These are phyloP conservation scores for Boletus sensibilis DNA, from an alignment of 768 basidiomycete genomes.

Conservation along the genomic window DNA sequence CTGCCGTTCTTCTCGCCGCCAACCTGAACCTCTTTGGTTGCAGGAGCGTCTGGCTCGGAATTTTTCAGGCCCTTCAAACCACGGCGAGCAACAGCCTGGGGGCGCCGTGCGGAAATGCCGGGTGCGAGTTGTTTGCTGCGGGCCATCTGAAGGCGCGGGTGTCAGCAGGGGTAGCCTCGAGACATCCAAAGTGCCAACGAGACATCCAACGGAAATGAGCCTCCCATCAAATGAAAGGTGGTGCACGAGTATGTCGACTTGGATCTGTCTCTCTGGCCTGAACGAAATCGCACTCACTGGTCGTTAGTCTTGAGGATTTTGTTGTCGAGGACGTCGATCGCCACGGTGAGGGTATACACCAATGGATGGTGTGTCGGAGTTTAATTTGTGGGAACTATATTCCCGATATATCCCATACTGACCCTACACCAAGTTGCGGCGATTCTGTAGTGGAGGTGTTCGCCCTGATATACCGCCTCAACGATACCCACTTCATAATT, in stretches of 20 bases:
- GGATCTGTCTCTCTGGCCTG: slow-evolving; percentile 4
- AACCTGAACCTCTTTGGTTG: slow-evolving; percentile 75
- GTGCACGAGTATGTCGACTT: neutral
- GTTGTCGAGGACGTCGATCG: slow-evolving; percentile 32
- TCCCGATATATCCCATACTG: slow-evolving; percentile 14
- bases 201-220: slow-evolving; percentile 35
- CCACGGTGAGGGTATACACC: slow-evolving; percentile 14
- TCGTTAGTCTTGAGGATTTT: slow-evolving; percentile 45
- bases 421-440: neutral
- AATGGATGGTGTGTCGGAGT: slow-evolving; percentile 24
- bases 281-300: slow-evolving; percentile 37
- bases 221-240: slow-evolving; percentile 1
- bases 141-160: slow-evolving; percentile 60
- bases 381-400: slow-evolving; percentile 23
- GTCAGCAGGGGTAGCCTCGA: slow-evolving; percentile 20
- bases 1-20: slow-evolving; percentile 90
- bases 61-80: slow-evolving; percentile 85
- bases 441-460: too few species aligned
- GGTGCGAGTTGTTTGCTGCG: slow-evolving; percentile 83
- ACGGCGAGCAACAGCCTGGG: slow-evolving; percentile 77
- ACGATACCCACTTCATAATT: slow-evolving; percentile 25
- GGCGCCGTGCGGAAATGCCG: slow-evolving; percentile 78
- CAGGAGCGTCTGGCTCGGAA: slow-evolving; percentile 58
- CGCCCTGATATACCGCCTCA: slow-evolving; percentile 3
- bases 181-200: slow-evolving; percentile 35